A percentile compares a stretch with the other conserved stretches of the same genome.
These are phyloP conservation scores for Podaxis pistillaris DNA, from an alignment of 768 basidiomycete species.

Conservation along the genomic window DNA sequence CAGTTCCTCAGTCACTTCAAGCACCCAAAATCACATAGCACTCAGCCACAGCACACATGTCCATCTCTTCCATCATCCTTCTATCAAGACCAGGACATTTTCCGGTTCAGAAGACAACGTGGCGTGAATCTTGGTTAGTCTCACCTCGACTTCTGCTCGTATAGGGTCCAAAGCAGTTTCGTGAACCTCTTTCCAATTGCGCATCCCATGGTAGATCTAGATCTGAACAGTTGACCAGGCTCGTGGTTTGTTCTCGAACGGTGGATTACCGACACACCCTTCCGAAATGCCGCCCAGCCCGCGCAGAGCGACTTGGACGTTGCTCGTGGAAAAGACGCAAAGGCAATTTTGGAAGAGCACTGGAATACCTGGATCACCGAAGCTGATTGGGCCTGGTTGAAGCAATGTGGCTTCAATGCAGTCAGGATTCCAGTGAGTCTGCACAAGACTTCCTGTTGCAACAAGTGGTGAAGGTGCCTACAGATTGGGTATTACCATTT, in stretches of 20 bases:
- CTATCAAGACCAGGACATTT: constrained; percentile 19
- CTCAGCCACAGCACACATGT: not conserved
- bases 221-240: constrained; percentile 35
- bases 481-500: constrained; percentile 78
- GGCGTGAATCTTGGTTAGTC: constrained; percentile 79
- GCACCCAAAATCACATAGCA: not conserved
- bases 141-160: not conserved
- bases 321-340: constrained; percentile 54
- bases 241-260: constrained; percentile 79
- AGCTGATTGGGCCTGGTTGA: constrained; percentile 64
- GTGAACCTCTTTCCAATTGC: no score
- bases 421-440: constrained; percentile 58
- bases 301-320: constrained; percentile 71
- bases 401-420: constrained; percentile 54
- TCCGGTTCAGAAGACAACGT: constrained; percentile 68
- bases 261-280: constrained; percentile 69
- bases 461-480: not conserved
- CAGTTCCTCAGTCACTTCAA: constrained; percentile 4
- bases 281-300: constrained; percentile 47
- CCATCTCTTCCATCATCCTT: constrained; percentile 2
- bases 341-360: constrained; percentile 54
- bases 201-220: not conserved
- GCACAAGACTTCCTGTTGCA: constrained; percentile 23
- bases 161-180: not conserved
- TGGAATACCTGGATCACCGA: constrained; percentile 75